Evolutionary conservation across 768 basidiomycete species (phyloP).

Genomic region (Mycena rosella): DNA sequence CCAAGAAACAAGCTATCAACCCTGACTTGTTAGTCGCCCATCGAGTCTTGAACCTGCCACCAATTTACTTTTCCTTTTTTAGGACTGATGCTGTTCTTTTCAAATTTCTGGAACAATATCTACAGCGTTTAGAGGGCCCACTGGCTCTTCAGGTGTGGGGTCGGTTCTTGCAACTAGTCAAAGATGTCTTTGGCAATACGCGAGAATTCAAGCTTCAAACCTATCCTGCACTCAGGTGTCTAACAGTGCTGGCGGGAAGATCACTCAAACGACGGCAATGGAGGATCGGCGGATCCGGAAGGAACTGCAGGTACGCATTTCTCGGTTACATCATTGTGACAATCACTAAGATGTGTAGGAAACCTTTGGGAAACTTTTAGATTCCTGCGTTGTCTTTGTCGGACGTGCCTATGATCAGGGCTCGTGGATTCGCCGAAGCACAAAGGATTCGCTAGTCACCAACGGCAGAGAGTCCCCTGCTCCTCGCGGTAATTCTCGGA

Average conservation of each 20-base stretch:
- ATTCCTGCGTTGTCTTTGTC: constrained; percentile 79
- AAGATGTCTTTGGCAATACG: constrained; percentile 76
- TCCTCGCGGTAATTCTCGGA: constrained; percentile 61
- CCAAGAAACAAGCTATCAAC: constrained; percentile 71
- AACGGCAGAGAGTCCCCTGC: constrained; percentile 83
- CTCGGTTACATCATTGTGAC: neutral
- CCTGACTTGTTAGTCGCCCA: constrained; percentile 71
- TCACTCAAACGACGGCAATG: constrained; percentile 90
- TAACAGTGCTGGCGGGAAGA: constrained; percentile 82
- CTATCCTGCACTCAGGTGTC: constrained; percentile 80
- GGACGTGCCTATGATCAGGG: constrained; percentile 81
- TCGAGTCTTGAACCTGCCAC: constrained; percentile 5
- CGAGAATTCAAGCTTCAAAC: constrained; percentile 79
- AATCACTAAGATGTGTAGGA: constrained; percentile 61
- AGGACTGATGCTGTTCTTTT: constrained; percentile 83
- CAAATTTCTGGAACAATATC: constrained; percentile 90
- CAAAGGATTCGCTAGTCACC: constrained; percentile 69
- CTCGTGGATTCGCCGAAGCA: constrained; percentile 81
- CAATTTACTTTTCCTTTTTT: constrained; percentile 24
- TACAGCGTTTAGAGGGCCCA: constrained; percentile 87
- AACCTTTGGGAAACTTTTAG: constrained; percentile 86
- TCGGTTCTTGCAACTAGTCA: constrained; percentile 80
- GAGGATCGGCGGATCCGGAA: constrained; percentile 91
- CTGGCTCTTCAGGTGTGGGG: constrained; percentile 94
- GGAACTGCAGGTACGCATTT: constrained; percentile 78